Evolutionary conservation across 169 alveolate species (phyloP), one percentile per base, ranked within the genome.

Genomic region (Theileria equi): DNA sequence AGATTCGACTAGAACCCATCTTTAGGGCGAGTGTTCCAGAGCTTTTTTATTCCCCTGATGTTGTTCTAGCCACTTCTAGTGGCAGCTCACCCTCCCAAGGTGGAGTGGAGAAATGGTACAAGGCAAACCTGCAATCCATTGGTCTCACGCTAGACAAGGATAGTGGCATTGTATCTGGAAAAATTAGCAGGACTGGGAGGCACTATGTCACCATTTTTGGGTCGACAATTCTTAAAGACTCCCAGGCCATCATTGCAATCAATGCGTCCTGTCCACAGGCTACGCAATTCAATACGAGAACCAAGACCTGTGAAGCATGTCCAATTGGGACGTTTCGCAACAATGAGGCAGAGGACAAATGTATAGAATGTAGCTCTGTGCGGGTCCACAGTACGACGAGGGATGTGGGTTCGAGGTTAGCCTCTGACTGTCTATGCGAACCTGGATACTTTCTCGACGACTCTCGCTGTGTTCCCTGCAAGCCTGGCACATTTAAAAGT

Each of bases 371-470:
- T 19, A n/a, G 28, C 13, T n/a, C 10, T 7, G 19, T 17, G 1
- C 66, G 54, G 11, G 36, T 41, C 19, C 41, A 77, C 35, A 32
- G 58, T 1, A 74, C 84, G 19, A 70, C 89, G 1, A 36, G 25
- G 23, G 53, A 31, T 16, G 41, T 28, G n/a, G 80, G 84, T 1
- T 68, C 74, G 28, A 29, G 74, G 3, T 10, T 26, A n/a, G 5
- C 11, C 45, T 31, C 34, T 48, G 84, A 74, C 35, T 90, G 95
- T 23, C 65, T 88, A 34, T 90, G 95, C 60, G 87, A 83, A 55
- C 70, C 78, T 50, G 86, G 88, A 5, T 81, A 59, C 66, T 86
- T 69, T 47, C 36, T 81, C 52, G 60, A 55, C 49, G 82, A 54
- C 7, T 45, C 41, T 10, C 26, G 44, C 25, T 86, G 92, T 50